Evolutionary conservation across 306 rosid genomes (phyloP), one percentile per base, ranked within the genome.

Genomic region (Lotus japonicus): DNA sequence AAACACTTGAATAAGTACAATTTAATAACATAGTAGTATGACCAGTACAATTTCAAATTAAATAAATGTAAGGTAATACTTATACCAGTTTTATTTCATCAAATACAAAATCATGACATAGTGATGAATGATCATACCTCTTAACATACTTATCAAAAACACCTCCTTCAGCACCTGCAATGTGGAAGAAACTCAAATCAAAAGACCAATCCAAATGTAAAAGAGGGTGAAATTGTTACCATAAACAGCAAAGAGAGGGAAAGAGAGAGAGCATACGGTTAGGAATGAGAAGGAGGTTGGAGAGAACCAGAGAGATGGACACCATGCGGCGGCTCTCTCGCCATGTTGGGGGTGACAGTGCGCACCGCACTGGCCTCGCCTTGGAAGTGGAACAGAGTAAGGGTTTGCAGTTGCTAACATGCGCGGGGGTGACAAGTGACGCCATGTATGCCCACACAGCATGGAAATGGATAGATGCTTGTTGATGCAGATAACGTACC

Each of bases 81-180:
- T 6, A 21, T 21, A 21, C 6, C 11, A 46, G 42, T 55, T 26
- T 9, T 15, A 0, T 5, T 21, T 12, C 44, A 31, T 44, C 16
- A 23, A 64, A 65, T 33, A 49, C 13, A 71, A 54, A 41, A 11
- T 36, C 13, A 48, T 43, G 55, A n/a, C 33, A 60, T 36, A 26
- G 51, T 11, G 45, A 33, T 23, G 0, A 18, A 36, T 2, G 11
- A 5, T 13, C 12, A 33, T 74, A 89, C 97, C 83, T 88, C 79
- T 90, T 90, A 54, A 90, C 80, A 66, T 88, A 94, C 64, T 81
- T 94, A 56, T 90, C 98, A 4, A 90, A 72, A 39, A 64, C 11
- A 75, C 77, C 74, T 16, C 81, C 98, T 3, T 85, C 88, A 65
- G 85, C 83, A 62, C 76, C 98, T 92, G 87, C 79, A 68, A 45